These are phyloP conservation scores for Brasenia schreberi DNA, from an alignment of 164 flowering plant genomes.

Conservation along the genomic window DNA sequence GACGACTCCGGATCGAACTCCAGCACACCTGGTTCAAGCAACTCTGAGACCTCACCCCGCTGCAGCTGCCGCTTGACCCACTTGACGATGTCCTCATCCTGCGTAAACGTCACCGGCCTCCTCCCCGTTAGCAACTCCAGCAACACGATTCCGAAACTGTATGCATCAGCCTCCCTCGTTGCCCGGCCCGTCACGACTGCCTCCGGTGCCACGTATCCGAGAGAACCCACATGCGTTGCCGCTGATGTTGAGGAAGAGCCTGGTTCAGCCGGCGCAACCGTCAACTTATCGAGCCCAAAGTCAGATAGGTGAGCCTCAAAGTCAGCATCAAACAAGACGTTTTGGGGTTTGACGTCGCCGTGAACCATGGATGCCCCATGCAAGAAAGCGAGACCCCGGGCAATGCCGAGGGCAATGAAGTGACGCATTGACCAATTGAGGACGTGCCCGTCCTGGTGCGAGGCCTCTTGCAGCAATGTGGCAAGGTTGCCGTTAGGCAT, in stretches of 20 bases:
- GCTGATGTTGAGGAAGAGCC: slow-evolving; percentile 23
- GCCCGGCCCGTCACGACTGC: slow-evolving; percentile 40
- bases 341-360: slow-evolving; percentile 80
- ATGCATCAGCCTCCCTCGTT: slow-evolving; percentile 62
- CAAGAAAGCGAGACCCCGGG: slow-evolving; percentile 70
- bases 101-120: slow-evolving; percentile 67
- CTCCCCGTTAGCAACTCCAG: slow-evolving; percentile 77
- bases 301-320: slow-evolving; percentile 94
- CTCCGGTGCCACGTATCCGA: slow-evolving; percentile 81
- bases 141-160: slow-evolving; percentile 83
- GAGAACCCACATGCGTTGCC: slow-evolving; percentile 45
- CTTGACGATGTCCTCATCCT: slow-evolving; percentile 86
- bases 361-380: slow-evolving; percentile 52
- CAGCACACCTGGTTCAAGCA: slow-evolving; percentile 74
- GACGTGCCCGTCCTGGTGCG: slow-evolving; percentile 88
- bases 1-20: slow-evolving; percentile 95
- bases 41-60: slow-evolving; percentile 64
- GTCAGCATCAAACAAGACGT: slow-evolving; percentile 81
- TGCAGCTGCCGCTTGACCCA: slow-evolving; percentile 94
- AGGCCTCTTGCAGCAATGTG: slow-evolving; percentile 82
- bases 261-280: slow-evolving; percentile 28
- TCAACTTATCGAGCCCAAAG: slow-evolving; percentile 52
- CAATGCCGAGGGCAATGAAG: slow-evolving; percentile 79
- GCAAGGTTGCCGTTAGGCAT: slow-evolving; percentile 94
- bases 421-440: slow-evolving; percentile 99